Evolutionary conservation across 164 flowering plant genomes (phyloP).

Genomic region (Vitis labrusca): DNA sequence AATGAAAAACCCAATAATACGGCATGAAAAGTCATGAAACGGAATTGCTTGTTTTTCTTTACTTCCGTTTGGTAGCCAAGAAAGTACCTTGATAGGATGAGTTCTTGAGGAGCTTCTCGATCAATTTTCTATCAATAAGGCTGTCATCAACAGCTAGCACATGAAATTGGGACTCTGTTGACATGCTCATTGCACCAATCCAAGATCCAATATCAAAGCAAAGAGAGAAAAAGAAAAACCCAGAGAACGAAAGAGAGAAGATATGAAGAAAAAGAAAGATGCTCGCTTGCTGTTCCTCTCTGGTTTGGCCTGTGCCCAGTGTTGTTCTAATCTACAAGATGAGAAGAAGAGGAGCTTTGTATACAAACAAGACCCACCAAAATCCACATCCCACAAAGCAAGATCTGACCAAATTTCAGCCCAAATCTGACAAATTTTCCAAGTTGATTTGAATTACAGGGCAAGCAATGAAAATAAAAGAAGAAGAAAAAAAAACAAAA

Average conservation of each 20-base stretch:
- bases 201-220: background rate
- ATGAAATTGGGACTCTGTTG: conserved; percentile 58
- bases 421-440: conserved; percentile 36
- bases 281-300: background rate
- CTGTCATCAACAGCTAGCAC: conserved; percentile 86
- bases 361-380: conserved; percentile 45
- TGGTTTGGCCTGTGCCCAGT: background rate
- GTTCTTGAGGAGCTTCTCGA: conserved; percentile 67
- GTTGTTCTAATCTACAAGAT: background rate
- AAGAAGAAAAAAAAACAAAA: background rate
- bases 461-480: conserved; percentile 29
- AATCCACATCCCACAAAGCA: conserved; percentile 52
- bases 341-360: conserved; percentile 18
- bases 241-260: background rate
- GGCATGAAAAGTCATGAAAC: no score
- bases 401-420: conserved; percentile 64
- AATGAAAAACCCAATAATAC: no score
- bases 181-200: conserved; percentile 33
- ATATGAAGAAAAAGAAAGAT: background rate
- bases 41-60: background rate
- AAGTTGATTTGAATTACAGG: conserved; percentile 44
- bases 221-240: background rate
- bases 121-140: conserved; percentile 62
- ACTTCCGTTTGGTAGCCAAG: background rate
- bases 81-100: conserved; percentile 60